Conservation (phyloP, 2,329 filamentous ascomycete species). For the Colletotrichum aenigma region DNA sequence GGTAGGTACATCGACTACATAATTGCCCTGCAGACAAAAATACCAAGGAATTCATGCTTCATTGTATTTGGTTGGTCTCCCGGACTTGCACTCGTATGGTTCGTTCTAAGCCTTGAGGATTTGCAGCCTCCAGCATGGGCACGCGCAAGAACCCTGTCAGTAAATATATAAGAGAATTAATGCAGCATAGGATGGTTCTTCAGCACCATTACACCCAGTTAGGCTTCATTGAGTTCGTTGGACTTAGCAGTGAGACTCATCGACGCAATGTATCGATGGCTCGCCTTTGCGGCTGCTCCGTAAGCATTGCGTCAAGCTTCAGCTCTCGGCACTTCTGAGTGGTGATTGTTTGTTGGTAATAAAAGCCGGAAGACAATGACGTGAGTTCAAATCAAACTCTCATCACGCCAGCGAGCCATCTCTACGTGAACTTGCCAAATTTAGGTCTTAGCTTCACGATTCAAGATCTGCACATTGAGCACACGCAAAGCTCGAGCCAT, state of each 20-base stretch:
- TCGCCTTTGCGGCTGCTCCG: not conserved
- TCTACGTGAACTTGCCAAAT: not conserved
- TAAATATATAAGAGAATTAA: not conserved
- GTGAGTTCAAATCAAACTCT: rapidly evolving
- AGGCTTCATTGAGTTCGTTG: rapidly evolving
- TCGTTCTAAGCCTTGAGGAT: not conserved
- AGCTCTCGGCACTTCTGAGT: rapidly evolving
- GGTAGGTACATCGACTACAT: not conserved
- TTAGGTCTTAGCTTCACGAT: not conserved
- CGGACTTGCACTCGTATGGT: not conserved
- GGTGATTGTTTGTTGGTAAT: rapidly evolving
- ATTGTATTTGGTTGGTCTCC: not conserved
- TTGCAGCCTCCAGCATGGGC: not conserved
- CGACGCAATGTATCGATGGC: rapidly evolving
- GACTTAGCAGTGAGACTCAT: rapidly evolving
- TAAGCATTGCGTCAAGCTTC: not conserved
- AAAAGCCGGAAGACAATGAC: rapidly evolving
- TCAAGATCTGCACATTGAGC: not conserved
- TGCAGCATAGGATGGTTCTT: not conserved
- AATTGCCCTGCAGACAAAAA: not conserved
- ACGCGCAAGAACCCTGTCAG: not conserved
- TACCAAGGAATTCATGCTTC: rapidly evolving
- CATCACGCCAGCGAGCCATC: not conserved
- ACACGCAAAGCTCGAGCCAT: no score
- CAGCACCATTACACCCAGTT: rapidly evolving